A percentile compares a stretch with the other conserved stretches of the same genome.
Conservation (phyloP, 495 filamentous ascomycete genomes). For the Annulohypoxylon bovei region DNA sequence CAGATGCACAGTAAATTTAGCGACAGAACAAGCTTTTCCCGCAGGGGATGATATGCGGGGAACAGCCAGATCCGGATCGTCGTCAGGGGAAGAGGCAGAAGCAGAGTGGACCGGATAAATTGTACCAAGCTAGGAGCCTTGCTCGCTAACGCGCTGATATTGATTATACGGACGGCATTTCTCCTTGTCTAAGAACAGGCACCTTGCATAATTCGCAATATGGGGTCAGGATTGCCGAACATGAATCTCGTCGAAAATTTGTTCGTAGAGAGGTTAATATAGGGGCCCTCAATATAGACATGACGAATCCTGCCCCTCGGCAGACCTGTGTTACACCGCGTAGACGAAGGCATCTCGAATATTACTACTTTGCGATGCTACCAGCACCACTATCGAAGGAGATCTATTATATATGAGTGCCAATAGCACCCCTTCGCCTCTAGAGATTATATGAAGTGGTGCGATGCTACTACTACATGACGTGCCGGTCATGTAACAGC, state of each 20-base stretch:
- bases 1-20: constrained; percentile 9
- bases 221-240: constrained; percentile 21
- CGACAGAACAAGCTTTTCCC: constrained; percentile 31
- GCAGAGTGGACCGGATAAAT: constrained; percentile 34
- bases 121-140: not conserved
- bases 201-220: constrained; percentile 4
- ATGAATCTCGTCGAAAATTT: not conserved
- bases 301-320: constrained; percentile 22
- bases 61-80: constrained; percentile 31
- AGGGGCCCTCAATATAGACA: too few species aligned
- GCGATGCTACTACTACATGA: constrained; percentile 41
- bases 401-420: constrained; percentile 18
- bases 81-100: constrained; percentile 27
- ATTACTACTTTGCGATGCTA: constrained; percentile 8
- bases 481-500: constrained; percentile 31
- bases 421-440: not conserved
- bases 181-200: constrained; percentile 4
- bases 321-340: constrained; percentile 4
- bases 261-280: not conserved
- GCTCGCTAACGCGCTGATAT: constrained; percentile 22
- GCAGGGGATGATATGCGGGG: constrained; percentile 28
- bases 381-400: not conserved
- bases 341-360: constrained; percentile 21
- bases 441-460: constrained; percentile 13
- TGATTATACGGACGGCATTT: constrained; percentile 31